Conservation (phyloP, 331 rosid species). For the Quercus tomentella region DNA sequence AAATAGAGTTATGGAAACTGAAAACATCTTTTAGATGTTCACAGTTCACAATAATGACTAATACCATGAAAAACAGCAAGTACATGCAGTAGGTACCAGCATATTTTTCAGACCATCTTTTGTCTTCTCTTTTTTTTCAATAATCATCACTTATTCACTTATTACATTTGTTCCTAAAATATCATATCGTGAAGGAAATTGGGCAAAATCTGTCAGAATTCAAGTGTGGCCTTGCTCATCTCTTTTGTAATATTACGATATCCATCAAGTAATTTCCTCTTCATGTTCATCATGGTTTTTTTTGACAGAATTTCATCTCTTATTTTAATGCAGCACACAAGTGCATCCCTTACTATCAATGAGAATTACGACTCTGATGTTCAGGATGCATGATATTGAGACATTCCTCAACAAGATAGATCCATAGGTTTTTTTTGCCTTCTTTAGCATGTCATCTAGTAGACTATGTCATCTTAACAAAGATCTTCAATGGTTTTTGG, state of each 20-base stretch:
- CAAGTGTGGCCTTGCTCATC: slow-evolving; percentile 93
- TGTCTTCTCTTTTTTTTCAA: too few species aligned
- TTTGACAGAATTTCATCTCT: not conserved
- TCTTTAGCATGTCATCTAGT: not conserved
- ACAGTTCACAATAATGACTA: not conserved
- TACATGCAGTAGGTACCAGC: not conserved
- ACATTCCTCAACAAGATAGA: slow-evolving; percentile 72
- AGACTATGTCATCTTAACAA: not conserved
- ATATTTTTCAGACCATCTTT: not conserved
- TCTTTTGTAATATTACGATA: slow-evolving; percentile 48
- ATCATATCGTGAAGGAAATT: slow-evolving; percentile 47
- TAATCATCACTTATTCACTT: not conserved
- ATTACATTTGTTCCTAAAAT: not conserved
- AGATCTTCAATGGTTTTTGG: not conserved
- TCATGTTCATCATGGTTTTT: not conserved
- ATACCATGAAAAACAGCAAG: not conserved
- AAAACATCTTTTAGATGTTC: too few species aligned
- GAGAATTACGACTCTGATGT: slow-evolving; percentile 93
- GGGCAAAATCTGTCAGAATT: slow-evolving; percentile 66
- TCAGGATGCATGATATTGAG: slow-evolving; percentile 68
- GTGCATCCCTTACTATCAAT: slow-evolving; percentile 94
- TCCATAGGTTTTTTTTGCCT: slow-evolving; percentile 39
- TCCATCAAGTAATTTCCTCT: not conserved
- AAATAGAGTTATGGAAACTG: too few species aligned
- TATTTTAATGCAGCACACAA: slow-evolving; percentile 67